These are phyloP conservation scores for Poteriospumella lacustris DNA, from an alignment of 108 stramenopile species.

Conservation along the genomic window DNA sequence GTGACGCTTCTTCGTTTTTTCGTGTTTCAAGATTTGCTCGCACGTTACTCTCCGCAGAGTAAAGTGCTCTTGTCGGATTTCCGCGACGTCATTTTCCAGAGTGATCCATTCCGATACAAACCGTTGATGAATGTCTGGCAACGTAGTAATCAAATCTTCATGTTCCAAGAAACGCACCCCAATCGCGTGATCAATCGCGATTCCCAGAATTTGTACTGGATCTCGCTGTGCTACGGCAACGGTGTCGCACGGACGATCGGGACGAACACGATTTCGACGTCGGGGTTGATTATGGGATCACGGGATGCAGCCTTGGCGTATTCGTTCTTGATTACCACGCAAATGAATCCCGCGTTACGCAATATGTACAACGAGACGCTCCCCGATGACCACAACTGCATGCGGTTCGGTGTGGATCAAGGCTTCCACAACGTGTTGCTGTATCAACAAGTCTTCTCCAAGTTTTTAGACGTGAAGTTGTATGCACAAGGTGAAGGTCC, in stretches of 20 bases:
- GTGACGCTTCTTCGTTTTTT: background rate
- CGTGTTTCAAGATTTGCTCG: background rate
- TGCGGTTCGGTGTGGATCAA: conserved; percentile 2
- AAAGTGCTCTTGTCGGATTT: background rate
- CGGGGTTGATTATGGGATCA: background rate
- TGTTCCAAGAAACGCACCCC: conserved; percentile 15
- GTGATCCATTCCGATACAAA: background rate
- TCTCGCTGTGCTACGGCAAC: background rate
- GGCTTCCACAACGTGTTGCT: conserved; percentile 10
- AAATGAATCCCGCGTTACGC: background rate
- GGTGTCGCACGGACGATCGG: background rate
- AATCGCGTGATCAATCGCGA: conserved; percentile 1
- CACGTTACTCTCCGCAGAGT: background rate
- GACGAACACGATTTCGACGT: background rate
- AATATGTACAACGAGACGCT: too few relatives aligned
- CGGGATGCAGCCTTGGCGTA: background rate
- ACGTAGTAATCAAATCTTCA: background rate
- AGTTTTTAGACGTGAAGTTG: conserved; percentile 2
- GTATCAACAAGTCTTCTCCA: background rate
- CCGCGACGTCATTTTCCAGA: conserved; percentile 2
- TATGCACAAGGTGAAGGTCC: conserved; percentile 19
- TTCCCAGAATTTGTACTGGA: background rate
- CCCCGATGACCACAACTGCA: background rate
- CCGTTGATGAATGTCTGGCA: too few relatives aligned
- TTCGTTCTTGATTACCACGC: background rate